Conservation (phyloP, 1,284 basidiomycete species). For the Irpex sp. region DNA sequence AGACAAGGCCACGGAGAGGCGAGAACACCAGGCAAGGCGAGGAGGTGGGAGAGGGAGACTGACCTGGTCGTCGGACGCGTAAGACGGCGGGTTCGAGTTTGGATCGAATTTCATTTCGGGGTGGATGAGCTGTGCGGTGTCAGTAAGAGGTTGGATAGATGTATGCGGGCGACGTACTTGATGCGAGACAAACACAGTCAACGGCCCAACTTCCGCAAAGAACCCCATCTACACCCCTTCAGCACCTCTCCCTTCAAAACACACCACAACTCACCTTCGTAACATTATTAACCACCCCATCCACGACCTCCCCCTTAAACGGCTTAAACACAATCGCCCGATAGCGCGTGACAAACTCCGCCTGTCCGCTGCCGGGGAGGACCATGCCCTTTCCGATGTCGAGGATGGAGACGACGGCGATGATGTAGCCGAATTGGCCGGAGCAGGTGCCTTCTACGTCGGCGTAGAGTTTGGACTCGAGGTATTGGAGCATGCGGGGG, state of each 20-base stretch:
- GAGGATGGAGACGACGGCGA: constrained; percentile 88
- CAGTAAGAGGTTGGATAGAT: constrained; percentile 12
- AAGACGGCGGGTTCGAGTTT: constrained; percentile 89
- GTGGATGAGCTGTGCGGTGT: constrained; percentile 71
- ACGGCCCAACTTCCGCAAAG: constrained; percentile 93
- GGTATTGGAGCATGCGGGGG: constrained; percentile 89
- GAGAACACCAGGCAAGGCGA: no score
- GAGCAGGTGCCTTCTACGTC: constrained; percentile 98
- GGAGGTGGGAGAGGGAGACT: background rate
- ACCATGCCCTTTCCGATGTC: constrained; percentile 93
- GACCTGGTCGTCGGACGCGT: constrained; percentile 86
- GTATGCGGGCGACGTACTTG: constrained; percentile 62
- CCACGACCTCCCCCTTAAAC: constrained; percentile 98
- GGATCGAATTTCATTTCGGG: constrained; percentile 92
- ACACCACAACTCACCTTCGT: constrained; percentile 70
- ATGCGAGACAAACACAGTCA: constrained; percentile 90
- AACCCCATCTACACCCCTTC: constrained; percentile 81
- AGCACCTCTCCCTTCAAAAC: background rate
- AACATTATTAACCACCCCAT: constrained; percentile 94
- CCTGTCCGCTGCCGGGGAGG: constrained; percentile 88
- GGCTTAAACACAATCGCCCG: constrained; percentile 96
- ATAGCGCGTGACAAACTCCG: constrained; percentile 89
- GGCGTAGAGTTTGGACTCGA: constrained; percentile 90
- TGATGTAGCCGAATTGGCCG: constrained; percentile 96
- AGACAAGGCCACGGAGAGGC: no score